Base-by-base conservation (phyloP, 345 rosid genomes). In the Ceriops zippeliana region DNA sequence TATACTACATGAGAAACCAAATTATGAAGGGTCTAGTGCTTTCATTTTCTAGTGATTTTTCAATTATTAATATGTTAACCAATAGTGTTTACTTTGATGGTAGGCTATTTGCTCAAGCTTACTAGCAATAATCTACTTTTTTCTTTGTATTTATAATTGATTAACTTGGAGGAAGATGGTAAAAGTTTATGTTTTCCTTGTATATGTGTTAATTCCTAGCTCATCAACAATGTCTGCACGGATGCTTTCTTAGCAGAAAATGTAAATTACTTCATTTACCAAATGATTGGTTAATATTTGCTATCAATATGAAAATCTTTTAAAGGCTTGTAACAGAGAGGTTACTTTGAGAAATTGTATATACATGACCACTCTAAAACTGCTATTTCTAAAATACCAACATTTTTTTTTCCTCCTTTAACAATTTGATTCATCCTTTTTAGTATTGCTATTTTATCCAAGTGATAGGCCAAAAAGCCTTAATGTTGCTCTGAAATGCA, bases 221-320 rank as follows among this genome's bases (percentile, higher is more conserved):
- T 95, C 76, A 91, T 91, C 79, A 95, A 98, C 82, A 95, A 95
- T 77, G 86, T 86, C 70, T 95, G 98, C 80, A 88, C 90, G 35
- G 98, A 95, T 79, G 99, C 98, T 72, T 93, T 93, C 52, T 93
- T 97, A 58, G 99, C 96, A 15, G 97, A 92, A 87, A 95, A 95
- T 96, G 93, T 89, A 0, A 82, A 72, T 62, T 6, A 35, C 7
- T 52, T 38, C 19, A 9, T 11, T 61, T 27, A 1, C 28, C 19
- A 31, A 57, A 28, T 10, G n/a, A 49, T 65, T 16, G 38, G 38
- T 35, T 35, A 7, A 7, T 35, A 1, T 46, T 21, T 31, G n/a
- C 13, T 27, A 51, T 73, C 10, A 9, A 38, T 47, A 9, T 46
- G 32, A 15, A 32, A 57, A 61, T 70, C 22, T 24, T 13, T 28